Evolutionary conservation across 176 grass and related monocot species (phyloP), one percentile per base, ranked within the genome.

Genomic region (Raddia guianensis): DNA sequence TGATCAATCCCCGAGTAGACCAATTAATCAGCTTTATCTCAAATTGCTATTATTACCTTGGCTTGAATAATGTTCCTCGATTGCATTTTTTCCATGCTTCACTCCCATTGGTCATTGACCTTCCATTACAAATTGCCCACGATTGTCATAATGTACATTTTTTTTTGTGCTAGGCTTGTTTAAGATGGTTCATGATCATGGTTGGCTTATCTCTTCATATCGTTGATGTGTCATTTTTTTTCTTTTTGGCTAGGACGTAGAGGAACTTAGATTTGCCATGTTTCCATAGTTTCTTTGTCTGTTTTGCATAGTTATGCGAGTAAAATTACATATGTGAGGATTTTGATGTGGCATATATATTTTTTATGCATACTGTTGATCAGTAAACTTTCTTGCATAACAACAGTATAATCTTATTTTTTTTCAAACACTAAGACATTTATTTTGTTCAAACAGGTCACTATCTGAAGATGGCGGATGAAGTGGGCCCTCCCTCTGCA

Each of bases 401-500:
- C 4, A 40, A 40, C 4, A 40, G 4, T 40, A 40, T 40, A 40
- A 5, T 40, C 4, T 40, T 5, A 40, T 40, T 40, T 12, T 61
- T 61, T 4, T 61, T 61, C 58, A 12, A 32, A 5, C 20, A 32
- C 58, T 32, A 11, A 19, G 56, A 5, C 10, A 61, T 61, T 59
- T 10, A 2, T 9, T 20, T 59, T 20, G 56, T 21, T 27, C 21
- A 59, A 21, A 11, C 1, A 4, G 68, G 68, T 70, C 11, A 46
- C 46, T 70, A 10, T 70, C 46, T 70, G 46, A 50, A 50, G 47
- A 86, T 86, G 76, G 84, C 46, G 47, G 84, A 86, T 12, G 76
- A 86, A 80, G 49, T 79, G 58, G 58, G 67, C 0, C 43, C 66
- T 27, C 76, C 76, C 12, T 74, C 68, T 64, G 68, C 80, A 10